A percentile compares a stretch with the other conserved stretches of the same genome.
Evolutionary conservation across 139 green algal species (phyloP).

Genomic region (Haematococcus lacustris): DNA sequence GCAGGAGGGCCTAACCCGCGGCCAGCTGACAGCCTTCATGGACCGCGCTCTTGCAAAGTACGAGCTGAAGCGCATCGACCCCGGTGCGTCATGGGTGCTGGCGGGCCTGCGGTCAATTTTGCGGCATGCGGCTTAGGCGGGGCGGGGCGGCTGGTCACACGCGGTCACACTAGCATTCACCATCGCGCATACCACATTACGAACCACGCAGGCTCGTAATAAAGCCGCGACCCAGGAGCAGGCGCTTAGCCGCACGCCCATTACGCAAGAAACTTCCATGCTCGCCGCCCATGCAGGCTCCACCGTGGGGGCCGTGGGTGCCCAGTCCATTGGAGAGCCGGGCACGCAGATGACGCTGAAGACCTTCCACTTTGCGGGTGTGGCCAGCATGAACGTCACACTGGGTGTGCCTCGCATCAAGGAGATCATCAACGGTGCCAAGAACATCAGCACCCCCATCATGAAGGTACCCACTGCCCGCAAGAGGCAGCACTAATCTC

Average conservation of each 20-base stretch:
- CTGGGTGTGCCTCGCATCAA: constrained; percentile 95
- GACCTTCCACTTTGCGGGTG: constrained; percentile 98
- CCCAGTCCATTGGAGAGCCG: constrained; percentile 91
- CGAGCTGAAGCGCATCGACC: constrained; percentile 80
- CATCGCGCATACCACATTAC: too few relatives aligned
- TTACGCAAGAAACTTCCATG: too few relatives aligned
- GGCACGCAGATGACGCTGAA: constrained; percentile 99
- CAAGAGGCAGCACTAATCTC: too few relatives aligned
- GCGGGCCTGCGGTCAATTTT: too few relatives aligned
- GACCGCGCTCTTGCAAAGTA: constrained; percentile 54
- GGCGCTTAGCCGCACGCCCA: too few relatives aligned
- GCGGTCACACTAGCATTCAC: too few relatives aligned
- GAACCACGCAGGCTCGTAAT: too few relatives aligned
- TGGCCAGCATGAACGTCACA: constrained; percentile 97
- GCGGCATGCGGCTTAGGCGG: too few relatives aligned
- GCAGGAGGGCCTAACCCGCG: constrained; percentile 48
- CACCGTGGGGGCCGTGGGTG: constrained; percentile 86
- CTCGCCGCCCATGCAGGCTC: too few relatives aligned
- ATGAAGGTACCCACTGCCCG: constrained; percentile 80
- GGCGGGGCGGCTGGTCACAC: too few relatives aligned
- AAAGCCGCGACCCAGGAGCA: too few relatives aligned
- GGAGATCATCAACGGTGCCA: constrained; percentile 98
- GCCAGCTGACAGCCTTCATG: constrained; percentile 63
- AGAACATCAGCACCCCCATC: constrained; percentile 93
- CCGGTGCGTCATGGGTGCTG: constrained; percentile 57